These are phyloP conservation scores for Podila verticillata DNA, from an alignment of 192 early-diverging fungal genomes.

Conservation along the genomic window DNA sequence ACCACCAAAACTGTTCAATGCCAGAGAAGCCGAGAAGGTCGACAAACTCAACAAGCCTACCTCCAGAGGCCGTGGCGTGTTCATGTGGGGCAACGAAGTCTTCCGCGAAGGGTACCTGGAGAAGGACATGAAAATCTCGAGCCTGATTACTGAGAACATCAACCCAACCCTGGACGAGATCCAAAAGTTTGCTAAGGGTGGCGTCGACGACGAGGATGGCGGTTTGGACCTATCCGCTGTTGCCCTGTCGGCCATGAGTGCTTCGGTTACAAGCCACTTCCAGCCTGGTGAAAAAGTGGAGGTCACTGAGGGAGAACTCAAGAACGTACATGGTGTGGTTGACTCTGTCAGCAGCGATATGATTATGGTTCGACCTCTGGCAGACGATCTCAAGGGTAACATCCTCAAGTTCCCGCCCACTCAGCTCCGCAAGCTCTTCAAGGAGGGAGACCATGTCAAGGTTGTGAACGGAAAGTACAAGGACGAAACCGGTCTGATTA, in stretches of 20 bases:
- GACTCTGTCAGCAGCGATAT: constrained; percentile 75
- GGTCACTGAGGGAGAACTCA: constrained; percentile 85
- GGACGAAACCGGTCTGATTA: constrained; percentile 89
- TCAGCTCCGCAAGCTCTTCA: constrained; percentile 92
- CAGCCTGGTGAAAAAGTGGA: constrained; percentile 88
- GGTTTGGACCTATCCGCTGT: constrained; percentile 64
- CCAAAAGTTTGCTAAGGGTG: constrained; percentile 79
- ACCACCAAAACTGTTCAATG: constrained; percentile 85
- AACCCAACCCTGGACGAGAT: constrained; percentile 95
- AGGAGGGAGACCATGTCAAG: constrained; percentile 92
- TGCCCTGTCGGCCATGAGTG: constrained; percentile 56
- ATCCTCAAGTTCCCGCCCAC: constrained; percentile 63
- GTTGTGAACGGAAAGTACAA: constrained; percentile 88
- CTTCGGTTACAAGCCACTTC: constrained; percentile 64
- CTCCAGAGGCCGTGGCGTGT: constrained; percentile 67
- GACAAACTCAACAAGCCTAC: constrained; percentile 60
- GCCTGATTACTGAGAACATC: constrained; percentile 73
- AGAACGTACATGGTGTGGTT: constrained; percentile 80
- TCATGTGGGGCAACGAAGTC: constrained; percentile 64
- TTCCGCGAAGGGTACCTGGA: constrained; percentile 85
- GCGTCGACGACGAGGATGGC: constrained; percentile 72
- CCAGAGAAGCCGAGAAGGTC: constrained; percentile 56
- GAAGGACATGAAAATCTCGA: constrained; percentile 78
- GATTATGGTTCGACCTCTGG: constrained; percentile 74
- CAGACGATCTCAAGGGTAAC: constrained; percentile 62